Conservation (phyloP, 2,329 filamentous ascomycete species). For the Zarea fungicola region DNA sequence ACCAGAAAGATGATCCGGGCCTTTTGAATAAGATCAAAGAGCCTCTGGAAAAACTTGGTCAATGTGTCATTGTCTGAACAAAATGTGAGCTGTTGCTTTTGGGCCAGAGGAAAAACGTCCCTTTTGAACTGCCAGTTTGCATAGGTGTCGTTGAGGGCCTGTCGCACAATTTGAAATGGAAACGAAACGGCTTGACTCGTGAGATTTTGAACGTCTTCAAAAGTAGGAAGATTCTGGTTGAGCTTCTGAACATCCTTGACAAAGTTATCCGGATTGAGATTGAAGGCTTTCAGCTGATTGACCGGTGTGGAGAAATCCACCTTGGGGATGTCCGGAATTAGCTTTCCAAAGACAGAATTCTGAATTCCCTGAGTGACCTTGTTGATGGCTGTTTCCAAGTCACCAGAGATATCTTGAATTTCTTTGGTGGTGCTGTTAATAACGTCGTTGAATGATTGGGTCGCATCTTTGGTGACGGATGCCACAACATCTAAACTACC, state of each 20-base stretch:
- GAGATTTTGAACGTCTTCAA: conserved; percentile 76
- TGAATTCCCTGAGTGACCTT: conserved; percentile 41
- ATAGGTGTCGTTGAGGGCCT: conserved; percentile 65
- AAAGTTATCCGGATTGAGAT: conserved; percentile 62
- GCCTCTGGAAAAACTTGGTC: conserved; percentile 72
- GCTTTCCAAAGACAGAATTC: conserved; percentile 45
- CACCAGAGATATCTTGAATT: conserved; percentile 53
- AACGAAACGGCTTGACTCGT: conserved; percentile 68
- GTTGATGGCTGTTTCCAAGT: conserved; percentile 43
- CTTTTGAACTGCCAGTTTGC: conserved; percentile 73
- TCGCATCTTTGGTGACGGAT: conserved; percentile 47
- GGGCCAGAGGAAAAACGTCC: conserved; percentile 72
- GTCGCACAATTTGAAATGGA: conserved; percentile 77
- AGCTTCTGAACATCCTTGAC: conserved; percentile 65
- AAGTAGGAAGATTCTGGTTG: conserved; percentile 75
- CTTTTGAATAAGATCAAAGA: conserved; percentile 61
- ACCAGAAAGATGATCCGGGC: conserved; percentile 72
- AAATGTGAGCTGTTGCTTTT: conserved; percentile 78
- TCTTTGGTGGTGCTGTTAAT: conserved; percentile 51
- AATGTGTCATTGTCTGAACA: conserved; percentile 82
- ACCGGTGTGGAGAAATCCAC: conserved; percentile 64
- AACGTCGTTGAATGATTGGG: conserved; percentile 44
- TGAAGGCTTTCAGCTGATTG: conserved; percentile 61
- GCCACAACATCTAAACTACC: conserved; percentile 68
- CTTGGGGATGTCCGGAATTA: conserved; percentile 37